Base-by-base conservation (phyloP, 306 rosid genomes). In the Sophora flavescens region DNA sequence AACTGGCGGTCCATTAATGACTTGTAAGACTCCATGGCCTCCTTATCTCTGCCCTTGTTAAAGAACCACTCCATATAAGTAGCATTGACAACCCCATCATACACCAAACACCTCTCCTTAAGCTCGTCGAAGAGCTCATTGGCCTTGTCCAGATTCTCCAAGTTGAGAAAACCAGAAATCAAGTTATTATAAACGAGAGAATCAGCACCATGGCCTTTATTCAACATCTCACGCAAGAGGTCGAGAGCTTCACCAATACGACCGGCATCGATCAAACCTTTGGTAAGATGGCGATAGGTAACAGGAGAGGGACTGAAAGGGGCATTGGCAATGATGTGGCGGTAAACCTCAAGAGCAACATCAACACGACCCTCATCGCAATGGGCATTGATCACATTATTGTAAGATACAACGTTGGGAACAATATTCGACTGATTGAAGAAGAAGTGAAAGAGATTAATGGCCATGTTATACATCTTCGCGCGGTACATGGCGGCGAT, bases 51-150 rank as follows among this genome's bases (percentile, higher is more conserved):
- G 48, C 97, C 97, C 57, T 65, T 44, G 1, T 39, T 78, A 67
- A 95, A 92, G 71, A 86, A 92, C 97, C 97, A 90, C 13, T 92
- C 95, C 97, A 92, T 95, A 45, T 87, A 95, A 8, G 97, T 92
- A 0, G 97, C 91, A 83, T 84, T 92, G 17, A 95, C 90, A 68
- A 90, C 93, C n/a, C 98, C 98, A 63, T 95, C 96, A 72, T 95
- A 95, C 1, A 92, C 98, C 82, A 86, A 54, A 52, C 98, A 95
- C 56, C 98, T 69, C 78, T 90, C 97, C 80, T 90, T 92, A 52
- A 95, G 93, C 85, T 95, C 98, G 56, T 90, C 97, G 70, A 95
- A 95, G 8, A 95, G 85, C 76, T 95, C 97, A 60, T 85, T 86
- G 0, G 98, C 97, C 83, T 86, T 95, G 14, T 88, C 97, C 81